Conservation (phyloP, 805 yeast genomes). For the Saturnispora serradocipensis region DNA sequence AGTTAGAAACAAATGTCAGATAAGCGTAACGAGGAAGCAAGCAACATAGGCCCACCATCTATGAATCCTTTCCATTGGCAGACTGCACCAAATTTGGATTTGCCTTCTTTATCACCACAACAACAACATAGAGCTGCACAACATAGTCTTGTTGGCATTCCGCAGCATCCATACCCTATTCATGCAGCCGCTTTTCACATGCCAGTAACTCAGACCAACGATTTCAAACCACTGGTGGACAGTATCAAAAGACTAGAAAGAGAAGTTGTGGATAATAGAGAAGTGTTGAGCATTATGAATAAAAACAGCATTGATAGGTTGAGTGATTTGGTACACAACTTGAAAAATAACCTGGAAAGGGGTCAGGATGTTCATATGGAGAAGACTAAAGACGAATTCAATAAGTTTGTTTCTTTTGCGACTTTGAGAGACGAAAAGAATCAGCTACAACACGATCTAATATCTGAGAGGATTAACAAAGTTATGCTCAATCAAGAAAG, state of each 20-base stretch:
- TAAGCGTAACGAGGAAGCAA: not conserved
- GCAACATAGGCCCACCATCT: not conserved
- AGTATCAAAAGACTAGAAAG: slow-evolving; percentile 1
- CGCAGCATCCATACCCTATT: not conserved
- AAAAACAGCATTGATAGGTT: slow-evolving; percentile 1
- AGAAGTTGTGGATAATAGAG: slow-evolving; percentile 1
- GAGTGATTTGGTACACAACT: not conserved
- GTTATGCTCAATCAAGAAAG: slow-evolving; percentile 5
- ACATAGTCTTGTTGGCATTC: not conserved
- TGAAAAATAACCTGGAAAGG: not conserved
- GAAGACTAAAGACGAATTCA: slow-evolving; percentile 5
- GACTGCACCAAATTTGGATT: slow-evolving; percentile 1
- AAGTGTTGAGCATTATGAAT: not conserved
- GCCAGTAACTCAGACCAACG: not conserved
- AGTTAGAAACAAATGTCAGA: not conserved
- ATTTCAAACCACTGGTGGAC: slow-evolving; percentile 1
- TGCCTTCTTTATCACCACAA: not conserved
- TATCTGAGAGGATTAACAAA: slow-evolving; percentile 1
- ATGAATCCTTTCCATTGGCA: slow-evolving; percentile 3
- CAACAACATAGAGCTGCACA: slow-evolving; percentile 2
- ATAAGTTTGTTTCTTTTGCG: slow-evolving; percentile 2
- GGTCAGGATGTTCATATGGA: not conserved
- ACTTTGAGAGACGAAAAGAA: slow-evolving; percentile 5
- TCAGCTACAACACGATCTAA: slow-evolving; percentile 1
- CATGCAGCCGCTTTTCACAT: not conserved